Conservation (phyloP, 768 basidiomycete species). For the Hebeloma cylindrosporum region DNA sequence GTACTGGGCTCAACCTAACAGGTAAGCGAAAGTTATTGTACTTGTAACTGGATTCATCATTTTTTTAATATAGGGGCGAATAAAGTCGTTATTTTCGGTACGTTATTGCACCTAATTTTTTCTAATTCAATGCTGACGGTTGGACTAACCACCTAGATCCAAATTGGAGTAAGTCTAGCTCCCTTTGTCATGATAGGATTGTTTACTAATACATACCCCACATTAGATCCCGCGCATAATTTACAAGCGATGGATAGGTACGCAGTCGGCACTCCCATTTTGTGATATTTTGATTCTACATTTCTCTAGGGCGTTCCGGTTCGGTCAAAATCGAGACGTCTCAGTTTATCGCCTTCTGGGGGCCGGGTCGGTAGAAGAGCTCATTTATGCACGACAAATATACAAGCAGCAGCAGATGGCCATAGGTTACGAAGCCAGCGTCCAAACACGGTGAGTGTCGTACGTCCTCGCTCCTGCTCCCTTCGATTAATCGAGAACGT, state of each 20-base stretch:
- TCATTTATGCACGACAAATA: slow-evolving; percentile 86
- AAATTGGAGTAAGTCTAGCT: slow-evolving; percentile 78
- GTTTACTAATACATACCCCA: not conserved
- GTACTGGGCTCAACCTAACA: slow-evolving; percentile 87
- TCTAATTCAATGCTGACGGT: slow-evolving; percentile 5
- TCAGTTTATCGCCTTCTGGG: slow-evolving; percentile 81
- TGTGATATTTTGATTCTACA: not conserved
- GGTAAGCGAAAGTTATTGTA: slow-evolving; percentile 22
- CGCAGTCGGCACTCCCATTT: not conserved
- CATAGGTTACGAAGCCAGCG: slow-evolving; percentile 82
- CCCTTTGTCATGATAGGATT: not conserved
- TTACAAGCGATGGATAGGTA: slow-evolving; percentile 85
- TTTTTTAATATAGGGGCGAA: slow-evolving; percentile 65
- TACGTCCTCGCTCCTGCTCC: not conserved
- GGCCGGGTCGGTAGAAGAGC: slow-evolving; percentile 84
- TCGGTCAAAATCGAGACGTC: slow-evolving; percentile 86
- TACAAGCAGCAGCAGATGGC: slow-evolving; percentile 95
- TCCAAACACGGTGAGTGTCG: slow-evolving; percentile 67
- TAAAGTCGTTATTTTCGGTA: slow-evolving; percentile 90
- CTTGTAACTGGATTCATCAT: not conserved
- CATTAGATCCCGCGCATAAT: slow-evolving; percentile 95
- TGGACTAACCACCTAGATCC: slow-evolving; percentile 56
- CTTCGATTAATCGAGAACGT: not conserved
- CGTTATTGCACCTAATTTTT: slow-evolving; percentile 19
- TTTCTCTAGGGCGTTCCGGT: slow-evolving; percentile 62